Conservation (phyloP, 2,329 filamentous ascomycete species). For the Penicillium sp. region DNA sequence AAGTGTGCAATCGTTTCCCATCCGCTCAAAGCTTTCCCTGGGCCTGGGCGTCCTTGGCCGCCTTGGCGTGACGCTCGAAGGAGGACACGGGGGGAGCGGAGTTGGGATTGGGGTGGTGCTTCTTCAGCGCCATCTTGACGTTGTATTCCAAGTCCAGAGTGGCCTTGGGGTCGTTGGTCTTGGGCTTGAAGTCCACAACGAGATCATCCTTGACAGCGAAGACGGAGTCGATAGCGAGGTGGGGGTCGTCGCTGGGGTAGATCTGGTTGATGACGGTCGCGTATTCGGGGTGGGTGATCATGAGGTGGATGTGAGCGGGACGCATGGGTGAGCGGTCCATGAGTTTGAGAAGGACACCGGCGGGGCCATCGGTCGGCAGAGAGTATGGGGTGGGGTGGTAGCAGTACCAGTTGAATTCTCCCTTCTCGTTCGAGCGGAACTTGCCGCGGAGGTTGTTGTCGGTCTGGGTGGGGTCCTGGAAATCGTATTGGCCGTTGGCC, state of each 20-base stretch:
- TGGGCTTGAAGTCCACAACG: slow-evolving; percentile 57
- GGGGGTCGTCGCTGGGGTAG: slow-evolving; percentile 59
- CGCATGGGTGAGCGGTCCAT: slow-evolving; percentile 60
- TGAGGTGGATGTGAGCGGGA: slow-evolving; percentile 61
- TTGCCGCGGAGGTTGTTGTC: slow-evolving; percentile 75
- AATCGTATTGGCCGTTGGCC: slow-evolving; percentile 72
- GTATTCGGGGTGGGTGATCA: slow-evolving; percentile 56
- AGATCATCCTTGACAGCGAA: slow-evolving; percentile 63
- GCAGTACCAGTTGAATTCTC: slow-evolving; percentile 67
- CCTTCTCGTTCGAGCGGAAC: slow-evolving; percentile 68
- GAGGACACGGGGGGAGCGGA: slow-evolving; percentile 39
- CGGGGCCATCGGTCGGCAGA: slow-evolving; percentile 63
- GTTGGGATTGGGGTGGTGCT: slow-evolving; percentile 41
- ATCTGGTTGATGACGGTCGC: slow-evolving; percentile 58
- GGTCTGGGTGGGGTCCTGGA: slow-evolving; percentile 70
- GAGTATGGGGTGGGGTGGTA: slow-evolving; percentile 74
- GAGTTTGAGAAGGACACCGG: slow-evolving; percentile 51
- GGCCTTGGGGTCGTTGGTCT: slow-evolving; percentile 52
- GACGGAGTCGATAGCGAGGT: slow-evolving; percentile 58
- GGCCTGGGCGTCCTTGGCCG: slow-evolving; percentile 16
- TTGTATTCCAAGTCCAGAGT: slow-evolving; percentile 62
- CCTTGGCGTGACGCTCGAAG: slow-evolving; percentile 38
- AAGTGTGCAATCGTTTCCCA: slow-evolving; percentile 2
- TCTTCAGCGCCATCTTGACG: slow-evolving; percentile 53
- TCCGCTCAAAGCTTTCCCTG: slow-evolving; percentile 13